These are phyloP conservation scores for Parachaetomium inaequale DNA, from an alignment of 495 filamentous ascomycete genomes.

Conservation along the genomic window DNA sequence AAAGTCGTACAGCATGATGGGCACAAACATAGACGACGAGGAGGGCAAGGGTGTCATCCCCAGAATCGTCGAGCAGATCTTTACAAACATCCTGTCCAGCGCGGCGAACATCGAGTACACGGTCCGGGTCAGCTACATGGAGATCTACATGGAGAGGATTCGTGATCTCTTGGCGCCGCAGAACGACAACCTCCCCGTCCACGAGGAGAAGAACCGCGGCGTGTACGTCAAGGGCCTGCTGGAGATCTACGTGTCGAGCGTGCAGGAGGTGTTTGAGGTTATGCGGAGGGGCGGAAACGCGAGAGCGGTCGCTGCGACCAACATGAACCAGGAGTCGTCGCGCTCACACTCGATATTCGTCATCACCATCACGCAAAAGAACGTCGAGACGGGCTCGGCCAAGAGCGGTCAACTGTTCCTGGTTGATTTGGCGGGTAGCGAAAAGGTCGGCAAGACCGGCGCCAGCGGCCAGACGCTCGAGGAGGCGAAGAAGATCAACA, in stretches of 20 bases:
- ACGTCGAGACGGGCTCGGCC: conserved; percentile 91
- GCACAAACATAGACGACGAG: conserved; percentile 89
- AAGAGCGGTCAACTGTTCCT: conserved; percentile 96
- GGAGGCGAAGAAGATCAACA: conserved; percentile 99
- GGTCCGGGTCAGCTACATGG: conserved; percentile 97
- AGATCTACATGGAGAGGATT: conserved; percentile 99
- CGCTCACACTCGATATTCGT: conserved; percentile 98
- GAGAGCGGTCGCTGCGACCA: conserved; percentile 93
- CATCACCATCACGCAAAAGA: conserved; percentile 95
- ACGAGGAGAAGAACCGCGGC: conserved; percentile 93
- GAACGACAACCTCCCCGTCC: conserved; percentile 93
- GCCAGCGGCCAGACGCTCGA: conserved; percentile 96
- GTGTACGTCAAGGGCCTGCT: conserved; percentile 96
- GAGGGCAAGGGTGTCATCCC: conserved; percentile 89
- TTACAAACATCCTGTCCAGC: conserved; percentile 85
- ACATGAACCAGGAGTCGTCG: conserved; percentile 99
- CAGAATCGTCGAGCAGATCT: conserved; percentile 96
- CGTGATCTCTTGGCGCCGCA: conserved; percentile 85
- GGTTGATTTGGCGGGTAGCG: conserved; percentile 95
- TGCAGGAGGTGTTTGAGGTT: conserved; percentile 93
- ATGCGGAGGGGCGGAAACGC: conserved; percentile 89
- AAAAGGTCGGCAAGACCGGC: conserved; percentile 98
- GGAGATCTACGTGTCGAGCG: conserved; percentile 93
- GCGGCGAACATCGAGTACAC: conserved; percentile 96
- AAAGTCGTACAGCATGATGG: conserved; percentile 99